phyloP scores from a whole-genome alignment of 2,329 filamentous ascomycete genomes.

The Cercospora zeae-maydis region DNA sequence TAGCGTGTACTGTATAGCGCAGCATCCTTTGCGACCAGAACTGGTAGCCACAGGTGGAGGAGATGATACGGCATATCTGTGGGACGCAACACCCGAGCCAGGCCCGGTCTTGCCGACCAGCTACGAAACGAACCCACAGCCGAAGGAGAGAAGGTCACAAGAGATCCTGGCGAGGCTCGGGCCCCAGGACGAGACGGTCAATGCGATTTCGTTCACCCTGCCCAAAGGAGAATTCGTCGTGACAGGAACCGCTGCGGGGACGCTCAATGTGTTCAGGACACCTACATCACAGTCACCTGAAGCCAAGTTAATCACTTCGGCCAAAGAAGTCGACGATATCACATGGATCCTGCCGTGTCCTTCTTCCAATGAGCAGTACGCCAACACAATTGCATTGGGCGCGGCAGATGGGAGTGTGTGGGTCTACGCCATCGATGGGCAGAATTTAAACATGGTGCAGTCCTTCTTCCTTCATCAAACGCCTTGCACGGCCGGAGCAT shows the following conservation, averaged over 20 bases:
- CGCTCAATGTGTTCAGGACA: slow-evolving; percentile 57
- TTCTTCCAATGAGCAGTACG: slow-evolving; percentile 53
- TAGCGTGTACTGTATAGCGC: slow-evolving; percentile 90
- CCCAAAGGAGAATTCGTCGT: slow-evolving; percentile 79
- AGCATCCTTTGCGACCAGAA: slow-evolving; percentile 74
- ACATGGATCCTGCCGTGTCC: slow-evolving; percentile 85
- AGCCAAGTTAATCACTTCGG: slow-evolving; percentile 65
- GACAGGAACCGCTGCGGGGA: slow-evolving; percentile 85
- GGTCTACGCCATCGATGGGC: slow-evolving; percentile 82
- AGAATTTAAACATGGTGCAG: slow-evolving; percentile 77
- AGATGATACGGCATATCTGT: slow-evolving; percentile 81
- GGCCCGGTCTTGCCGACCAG: slow-evolving; percentile 69
- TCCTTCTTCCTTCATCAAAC: slow-evolving; percentile 88
- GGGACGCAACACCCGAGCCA: slow-evolving; percentile 65
- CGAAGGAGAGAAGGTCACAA: slow-evolving; percentile 57
- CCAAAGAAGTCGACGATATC: slow-evolving; percentile 89
- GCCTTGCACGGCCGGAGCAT: slow-evolving; percentile 82
- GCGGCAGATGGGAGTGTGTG: slow-evolving; percentile 89
- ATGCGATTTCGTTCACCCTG: slow-evolving; percentile 77
- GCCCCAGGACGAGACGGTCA: slow-evolving; percentile 91
- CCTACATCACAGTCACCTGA: slow-evolving; percentile 24
- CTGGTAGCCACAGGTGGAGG: slow-evolving; percentile 86
- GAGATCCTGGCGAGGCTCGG: slow-evolving; percentile 69
- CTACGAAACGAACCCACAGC: slow-evolving; percentile 65
- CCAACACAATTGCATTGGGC: slow-evolving; percentile 82